A percentile compares a stretch with the other conserved stretches of the same genome.
Conservation (phyloP, 345 rosid species). For the Aegle marmelos region DNA sequence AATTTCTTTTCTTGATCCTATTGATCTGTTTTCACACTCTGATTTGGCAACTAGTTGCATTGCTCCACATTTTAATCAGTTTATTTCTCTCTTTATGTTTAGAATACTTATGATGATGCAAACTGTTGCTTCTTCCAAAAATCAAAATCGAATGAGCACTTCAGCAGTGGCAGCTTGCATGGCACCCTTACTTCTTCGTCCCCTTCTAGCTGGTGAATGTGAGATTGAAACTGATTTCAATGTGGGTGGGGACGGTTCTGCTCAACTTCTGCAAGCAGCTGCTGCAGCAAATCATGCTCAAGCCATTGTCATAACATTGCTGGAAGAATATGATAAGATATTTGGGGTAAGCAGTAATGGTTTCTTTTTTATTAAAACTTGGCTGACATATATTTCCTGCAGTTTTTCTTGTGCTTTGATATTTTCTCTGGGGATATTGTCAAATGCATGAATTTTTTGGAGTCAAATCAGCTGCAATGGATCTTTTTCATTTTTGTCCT, state of each 20-base stretch:
- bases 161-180: conserved; percentile 99
- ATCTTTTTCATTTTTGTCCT: neutral
- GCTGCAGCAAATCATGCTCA: conserved; percentile 99
- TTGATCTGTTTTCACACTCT: neutral
- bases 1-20: neutral
- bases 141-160: conserved; percentile 84
- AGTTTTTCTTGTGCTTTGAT: neutral
- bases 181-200: conserved; percentile 99
- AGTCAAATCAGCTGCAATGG: neutral
- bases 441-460: neutral
- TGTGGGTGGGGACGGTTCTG: conserved; percentile 93
- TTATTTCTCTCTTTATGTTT: conserved; percentile 29
- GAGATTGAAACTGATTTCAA: conserved; percentile 86
- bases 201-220: conserved; percentile 95
- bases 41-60: neutral
- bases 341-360: conserved; percentile 66
- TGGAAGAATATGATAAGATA: conserved; percentile 82
- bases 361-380: conserved; percentile 7
- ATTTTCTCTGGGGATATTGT: neutral
- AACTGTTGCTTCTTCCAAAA: conserved; percentile 71
- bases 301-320: conserved; percentile 83
- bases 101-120: conserved; percentile 97
- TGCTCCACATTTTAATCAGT: neutral
- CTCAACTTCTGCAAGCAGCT: conserved; percentile 95
- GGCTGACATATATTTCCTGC: neutral